phyloP scores from a whole-genome alignment of 208 protist genomes.

The Wallacemonas sp. region DNA sequence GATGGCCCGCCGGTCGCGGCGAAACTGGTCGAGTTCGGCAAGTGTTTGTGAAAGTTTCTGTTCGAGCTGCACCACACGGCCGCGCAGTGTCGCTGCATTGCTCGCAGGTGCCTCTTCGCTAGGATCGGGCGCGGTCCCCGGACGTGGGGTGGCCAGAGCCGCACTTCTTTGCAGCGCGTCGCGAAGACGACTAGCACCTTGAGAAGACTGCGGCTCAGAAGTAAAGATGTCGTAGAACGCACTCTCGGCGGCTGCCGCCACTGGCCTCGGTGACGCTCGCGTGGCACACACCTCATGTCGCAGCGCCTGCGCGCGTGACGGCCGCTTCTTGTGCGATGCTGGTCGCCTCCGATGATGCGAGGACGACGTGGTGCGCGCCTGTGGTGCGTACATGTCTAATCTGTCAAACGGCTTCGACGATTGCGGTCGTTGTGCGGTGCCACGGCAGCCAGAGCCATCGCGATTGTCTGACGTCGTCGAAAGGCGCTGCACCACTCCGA shows the following conservation, averaged over 20 bases:
- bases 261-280: background rate
- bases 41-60: conserved; percentile 14
- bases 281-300: conserved; percentile 9
- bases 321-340: background rate
- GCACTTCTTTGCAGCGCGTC: background rate
- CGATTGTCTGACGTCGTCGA: too few species aligned
- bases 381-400: conserved; percentile 5
- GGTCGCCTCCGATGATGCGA: too few species aligned
- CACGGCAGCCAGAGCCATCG: too few species aligned
- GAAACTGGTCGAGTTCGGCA: conserved; percentile 30
- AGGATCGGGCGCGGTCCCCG: background rate
- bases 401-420: background rate
- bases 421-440: background rate
- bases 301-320: background rate
- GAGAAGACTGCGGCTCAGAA: background rate
- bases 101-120: background rate
- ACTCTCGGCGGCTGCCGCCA: too few species aligned
- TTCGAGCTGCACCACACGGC: background rate
- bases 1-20: conserved; percentile 40
- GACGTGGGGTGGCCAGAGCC: background rate
- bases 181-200: background rate
- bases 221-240: background rate
- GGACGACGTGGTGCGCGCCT: background rate
- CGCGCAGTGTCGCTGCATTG: background rate
- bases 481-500: too few species aligned